Conservation (phyloP, 1,284 basidiomycete genomes). For the Fomitiporia mediterranea region DNA sequence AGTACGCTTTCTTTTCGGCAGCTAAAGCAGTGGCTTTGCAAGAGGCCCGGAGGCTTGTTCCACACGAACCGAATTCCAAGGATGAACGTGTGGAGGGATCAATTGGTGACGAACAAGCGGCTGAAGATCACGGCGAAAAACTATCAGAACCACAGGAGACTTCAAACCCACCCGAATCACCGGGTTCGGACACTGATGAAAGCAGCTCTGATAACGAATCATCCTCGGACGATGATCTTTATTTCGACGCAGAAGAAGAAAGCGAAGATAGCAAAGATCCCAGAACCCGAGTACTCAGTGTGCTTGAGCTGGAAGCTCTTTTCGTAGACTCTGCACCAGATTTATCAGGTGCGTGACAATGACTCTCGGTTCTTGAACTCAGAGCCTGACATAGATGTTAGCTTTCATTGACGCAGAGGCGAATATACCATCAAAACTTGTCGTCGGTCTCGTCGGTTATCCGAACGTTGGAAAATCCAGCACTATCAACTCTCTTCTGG, state of each 20-base stretch:
- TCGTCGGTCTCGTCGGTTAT: slow-evolving; percentile 96
- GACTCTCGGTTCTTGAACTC: slow-evolving; percentile 6
- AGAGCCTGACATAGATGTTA: slow-evolving; percentile 29
- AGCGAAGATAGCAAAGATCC: slow-evolving; percentile 53
- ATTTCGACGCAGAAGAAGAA: slow-evolving; percentile 47
- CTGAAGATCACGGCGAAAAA: slow-evolving; percentile 27
- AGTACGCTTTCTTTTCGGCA: slow-evolving; percentile 96
- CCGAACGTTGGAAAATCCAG: slow-evolving; percentile 98
- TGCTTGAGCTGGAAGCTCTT: slow-evolving; percentile 86
- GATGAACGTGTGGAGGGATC: slow-evolving; percentile 22
- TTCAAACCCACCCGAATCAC: slow-evolving; percentile 9
- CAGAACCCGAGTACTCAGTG: slow-evolving; percentile 78
- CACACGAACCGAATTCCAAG: slow-evolving; percentile 28
- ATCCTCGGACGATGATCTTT: slow-evolving; percentile 38
- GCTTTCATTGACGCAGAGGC: slow-evolving; percentile 67
- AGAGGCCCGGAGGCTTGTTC: slow-evolving; percentile 58
- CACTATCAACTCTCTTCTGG: slow-evolving; percentile 93
- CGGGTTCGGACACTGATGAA: slow-evolving; percentile 19
- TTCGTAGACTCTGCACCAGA: slow-evolving; percentile 79
- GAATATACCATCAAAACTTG: slow-evolving; percentile 62
- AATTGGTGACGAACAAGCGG: slow-evolving; percentile 28
- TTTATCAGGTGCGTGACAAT: slow-evolving; percentile 50
- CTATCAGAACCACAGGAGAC: neutral
- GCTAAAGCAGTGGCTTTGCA: slow-evolving; percentile 85
- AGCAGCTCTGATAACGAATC: slow-evolving; percentile 19